Conservation (phyloP, 176 grass and related monocot species). For the Poa annua region DNA sequence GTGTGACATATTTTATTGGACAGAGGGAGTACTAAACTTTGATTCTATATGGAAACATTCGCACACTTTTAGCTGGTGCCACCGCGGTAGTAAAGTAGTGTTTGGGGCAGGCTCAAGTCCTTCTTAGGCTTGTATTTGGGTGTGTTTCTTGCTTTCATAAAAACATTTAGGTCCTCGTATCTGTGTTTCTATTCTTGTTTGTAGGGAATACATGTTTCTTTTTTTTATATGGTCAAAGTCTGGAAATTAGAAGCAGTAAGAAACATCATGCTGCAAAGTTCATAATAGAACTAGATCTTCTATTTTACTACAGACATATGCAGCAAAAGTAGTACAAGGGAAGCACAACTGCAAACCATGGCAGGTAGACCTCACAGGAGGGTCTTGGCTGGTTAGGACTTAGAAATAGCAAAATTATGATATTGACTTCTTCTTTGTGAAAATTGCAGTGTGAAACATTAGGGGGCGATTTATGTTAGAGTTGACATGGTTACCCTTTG, state of each 20-base stretch:
- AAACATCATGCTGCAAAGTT: constrained; percentile 1
- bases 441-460: constrained; percentile 16
- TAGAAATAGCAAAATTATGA: constrained; percentile 11
- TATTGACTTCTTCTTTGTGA: neutral
- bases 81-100: neutral
- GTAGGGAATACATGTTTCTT: neutral
- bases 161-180: neutral
- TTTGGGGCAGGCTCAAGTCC: neutral
- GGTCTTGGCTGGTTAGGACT: neutral
- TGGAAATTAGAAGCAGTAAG: neutral
- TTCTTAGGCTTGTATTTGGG: constrained; percentile 16
- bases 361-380: neutral
- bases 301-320: neutral
- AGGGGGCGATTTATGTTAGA: neutral
- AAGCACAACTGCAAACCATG: constrained; percentile 4
- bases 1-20: too few relatives aligned
- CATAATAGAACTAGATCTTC: constrained; percentile 5
- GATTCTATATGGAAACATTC: constrained; percentile 13
- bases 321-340: neutral
- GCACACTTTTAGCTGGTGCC: neutral
- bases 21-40: too few relatives aligned
- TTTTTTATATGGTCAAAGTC: neutral
- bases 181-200: neutral
- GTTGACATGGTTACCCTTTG: constrained; percentile 13
- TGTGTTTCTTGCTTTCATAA: neutral